Base-by-base conservation (phyloP, 2,329 filamentous ascomycete species). In the Colletotrichum cereale region DNA sequence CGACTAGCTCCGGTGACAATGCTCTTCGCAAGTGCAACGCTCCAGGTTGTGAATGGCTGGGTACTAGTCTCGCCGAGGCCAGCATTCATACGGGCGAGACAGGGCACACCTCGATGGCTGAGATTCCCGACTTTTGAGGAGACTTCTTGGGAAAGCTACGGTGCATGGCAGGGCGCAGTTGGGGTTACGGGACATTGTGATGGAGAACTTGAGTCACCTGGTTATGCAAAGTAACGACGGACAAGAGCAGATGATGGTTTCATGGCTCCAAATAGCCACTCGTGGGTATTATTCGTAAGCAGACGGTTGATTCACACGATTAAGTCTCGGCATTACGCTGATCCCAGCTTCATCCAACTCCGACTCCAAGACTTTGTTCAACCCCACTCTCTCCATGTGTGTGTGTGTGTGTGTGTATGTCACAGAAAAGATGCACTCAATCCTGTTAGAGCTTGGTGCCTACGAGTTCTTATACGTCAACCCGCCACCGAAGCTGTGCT, bases 11-110 rank as follows among this genome's bases (percentile, higher is more conserved):
- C 24, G 60, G 53, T 24, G 69, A 72, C 8, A 91, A 90, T 3
- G 95, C 97, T 78, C 86, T 89, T 38, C 89, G 97, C 68, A 90
- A 86, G 76, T 98, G 96, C 79, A 93, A 94, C 73, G 82, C 84
- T 5, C 76, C 75, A 38, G 78, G 83, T 1, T 95, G 93, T 77
- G 86, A 88, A 1, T 90, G 89, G 83, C 86, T 90, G 14, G 90
- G 93, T 0, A 88, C 90, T 68, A 92, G 93, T 1, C 86, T 93
- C 77, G 84, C 82, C 73, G 86, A 85, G 55, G 89, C 90, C 1
- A 82, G 85, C 7, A 81, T 84, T 72, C 91, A 93, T 79, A 88
- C 88, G 4, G 82, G 81, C 48, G 85, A 88, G 73, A 92, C 90
- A 1, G 88, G 89, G 0, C 91, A 93, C 78, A 84, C 83, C 18